Base-by-base conservation (phyloP, 257 asterid genomes). In the Solanum lignicaule region DNA sequence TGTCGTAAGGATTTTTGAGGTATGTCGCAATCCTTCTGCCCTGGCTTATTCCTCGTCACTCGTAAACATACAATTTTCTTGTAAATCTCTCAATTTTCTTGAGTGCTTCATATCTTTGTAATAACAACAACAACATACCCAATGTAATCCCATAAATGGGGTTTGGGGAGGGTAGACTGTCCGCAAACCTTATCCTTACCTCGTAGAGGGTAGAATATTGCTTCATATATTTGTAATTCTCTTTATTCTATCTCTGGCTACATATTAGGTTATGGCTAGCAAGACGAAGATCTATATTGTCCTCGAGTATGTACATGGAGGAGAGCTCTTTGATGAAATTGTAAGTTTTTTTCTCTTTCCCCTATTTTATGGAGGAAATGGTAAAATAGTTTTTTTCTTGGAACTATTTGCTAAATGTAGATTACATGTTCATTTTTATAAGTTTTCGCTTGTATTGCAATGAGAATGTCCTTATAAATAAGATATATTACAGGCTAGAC, bases 261-360 rank as follows among this genome's bases (percentile, higher is more conserved):
- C 39, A 38, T 81, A 43, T 81, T 87, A 95, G 98, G 98, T 95
- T 84, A 90, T 95, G 95, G 98, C 96, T 60, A 95, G 98, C 94
- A 94, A 89, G 91, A 91, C 93, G 31, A 95, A 94, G 95, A 95
- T 95, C 88, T 95, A 95, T 86, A 93, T 95, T 88, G 93, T 95
- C 62, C 96, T 94, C 13, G 98, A 95, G 88, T 94, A 92, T 87
- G 98, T 94, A 66, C 94, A 91, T 73, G 98, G 98, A 86, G 96
- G 98, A 20, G 98, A 95, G 92, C 98, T 95, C 86, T 95, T 95
- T 88, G 98, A 95, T 89, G 92, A 93, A 93, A 94, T 95, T 69
- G 98, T 95, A 92, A 93, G 92, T 87, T 83, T 78, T 41, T 84
- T 78, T 36, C 79, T 73, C 8, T 14, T 46, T 33, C 65, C 83